Evolutionary conservation across 1,284 basidiomycete species (phyloP).

Genomic region (Malassezia obtusa): DNA sequence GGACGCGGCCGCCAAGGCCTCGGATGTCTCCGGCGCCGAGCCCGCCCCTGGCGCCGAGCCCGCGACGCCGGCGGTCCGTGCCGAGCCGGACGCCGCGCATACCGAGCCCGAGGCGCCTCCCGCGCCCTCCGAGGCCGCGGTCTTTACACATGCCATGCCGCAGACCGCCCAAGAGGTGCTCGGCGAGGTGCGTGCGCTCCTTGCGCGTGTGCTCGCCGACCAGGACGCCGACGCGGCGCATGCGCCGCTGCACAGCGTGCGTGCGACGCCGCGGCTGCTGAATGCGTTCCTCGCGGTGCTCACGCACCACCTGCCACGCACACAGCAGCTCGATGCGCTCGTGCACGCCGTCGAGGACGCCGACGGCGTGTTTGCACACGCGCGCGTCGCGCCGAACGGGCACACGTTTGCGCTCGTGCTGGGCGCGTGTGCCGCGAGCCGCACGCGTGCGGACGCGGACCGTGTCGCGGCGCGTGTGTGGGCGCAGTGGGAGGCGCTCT

Average conservation of each 20-base stretch:
- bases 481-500: constrained; percentile 14
- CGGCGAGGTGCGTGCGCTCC: constrained; percentile 61
- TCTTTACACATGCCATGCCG: constrained; percentile 54
- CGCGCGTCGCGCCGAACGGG: constrained; percentile 25
- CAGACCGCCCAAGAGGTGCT: constrained; percentile 66
- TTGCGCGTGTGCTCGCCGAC: constrained; percentile 61
- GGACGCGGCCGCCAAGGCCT: neutral
- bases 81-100: neutral
- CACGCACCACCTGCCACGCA: constrained; percentile 50
- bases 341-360: constrained; percentile 8
- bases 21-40: neutral
- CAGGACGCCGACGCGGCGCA: constrained; percentile 23
- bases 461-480: constrained; percentile 19
- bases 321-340: constrained; percentile 49
- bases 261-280: constrained; percentile 58
- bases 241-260: constrained; percentile 57
- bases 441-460: neutral
- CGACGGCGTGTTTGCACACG: constrained; percentile 20
- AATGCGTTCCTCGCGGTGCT: constrained; percentile 75
- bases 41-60: neutral
- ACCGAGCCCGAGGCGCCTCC: neutral
- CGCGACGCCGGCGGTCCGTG: neutral
- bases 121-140: constrained; percentile 27
- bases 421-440: constrained; percentile 12
- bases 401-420: constrained; percentile 26